Percentiles rank a stretch among this genome's conserved stretches.
Conservation (phyloP, 352 stramenopile genomes). For the Phytophthora pluvialis region DNA sequence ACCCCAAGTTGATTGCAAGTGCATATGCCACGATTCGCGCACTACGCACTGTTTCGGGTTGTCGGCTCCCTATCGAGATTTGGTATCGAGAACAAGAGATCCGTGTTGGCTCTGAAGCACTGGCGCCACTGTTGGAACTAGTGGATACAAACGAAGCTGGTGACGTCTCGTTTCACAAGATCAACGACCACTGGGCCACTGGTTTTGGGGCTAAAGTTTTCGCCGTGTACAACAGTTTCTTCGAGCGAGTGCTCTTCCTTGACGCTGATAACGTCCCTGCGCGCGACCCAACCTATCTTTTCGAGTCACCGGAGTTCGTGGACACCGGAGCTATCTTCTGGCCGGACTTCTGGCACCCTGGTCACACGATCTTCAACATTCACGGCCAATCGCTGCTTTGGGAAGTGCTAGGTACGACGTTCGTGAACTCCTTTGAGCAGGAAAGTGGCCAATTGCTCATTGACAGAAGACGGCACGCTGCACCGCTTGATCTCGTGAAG, state of each 20-base stretch:
- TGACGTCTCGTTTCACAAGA: slow-evolving; percentile 30
- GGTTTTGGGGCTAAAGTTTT: slow-evolving; percentile 58
- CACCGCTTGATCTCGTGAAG: slow-evolving; percentile 41
- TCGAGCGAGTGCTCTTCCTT: slow-evolving; percentile 54
- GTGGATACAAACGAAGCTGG: slow-evolving; percentile 16
- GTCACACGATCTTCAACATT: slow-evolving; percentile 62
- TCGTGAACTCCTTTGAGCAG: slow-evolving; percentile 69
- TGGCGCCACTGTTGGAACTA: slow-evolving; percentile 31
- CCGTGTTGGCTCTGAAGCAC: slow-evolving; percentile 13
- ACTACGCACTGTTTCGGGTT: slow-evolving; percentile 37
- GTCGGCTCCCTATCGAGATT: slow-evolving; percentile 55
- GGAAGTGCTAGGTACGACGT: slow-evolving; percentile 49
- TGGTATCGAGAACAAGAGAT: slow-evolving; percentile 55
- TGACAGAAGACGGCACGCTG: slow-evolving; percentile 38
- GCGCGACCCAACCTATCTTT: slow-evolving; percentile 52
- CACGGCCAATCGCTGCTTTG: slow-evolving; percentile 54
- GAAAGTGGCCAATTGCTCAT: slow-evolving; percentile 65
- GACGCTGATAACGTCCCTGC: slow-evolving; percentile 59
- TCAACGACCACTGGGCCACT: slow-evolving; percentile 34
- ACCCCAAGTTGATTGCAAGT: slow-evolving; percentile 51
- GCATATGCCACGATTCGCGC: slow-evolving; percentile 31
- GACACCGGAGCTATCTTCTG: slow-evolving; percentile 49
- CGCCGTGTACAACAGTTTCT: slow-evolving; percentile 47
- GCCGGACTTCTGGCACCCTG: slow-evolving; percentile 29
- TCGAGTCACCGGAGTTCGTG: slow-evolving; percentile 45